Evolutionary conservation across 257 asterid species (phyloP), one percentile per base, ranked within the genome.

Genomic region (Craterostigma plantagineum): DNA sequence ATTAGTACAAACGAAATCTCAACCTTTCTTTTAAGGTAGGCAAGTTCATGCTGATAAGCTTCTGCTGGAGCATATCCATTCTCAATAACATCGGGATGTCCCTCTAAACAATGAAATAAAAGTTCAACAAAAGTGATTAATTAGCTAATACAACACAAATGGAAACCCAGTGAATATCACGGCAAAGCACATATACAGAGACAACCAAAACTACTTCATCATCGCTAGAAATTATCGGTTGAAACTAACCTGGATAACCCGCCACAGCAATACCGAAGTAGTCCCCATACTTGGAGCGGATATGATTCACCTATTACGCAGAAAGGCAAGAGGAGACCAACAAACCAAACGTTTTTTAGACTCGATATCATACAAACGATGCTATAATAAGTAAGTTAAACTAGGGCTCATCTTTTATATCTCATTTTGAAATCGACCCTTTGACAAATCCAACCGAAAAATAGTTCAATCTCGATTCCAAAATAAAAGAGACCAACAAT

Each of bases 261-360:
- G 95, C 93, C 60, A 87, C 95, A 10, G 95, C 79, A 42, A 87
- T 76, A 58, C 98, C 98, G 65, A 87, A 87, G 69, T 79, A 87
- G 51, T 87, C 91, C 1, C 75, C 83, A 42, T 87, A 83, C 15
- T 71, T 51, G 33, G 87, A 48, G 33, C 92, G 67, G 35, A 87
- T 82, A 58, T 87, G 98, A 69, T 67, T 72, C 65, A 87, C 98
- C 98, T 87, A 70, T 62, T n/a, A n/a, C n/a, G n/a, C n/a, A 52
- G 52, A 53, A 44, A 45, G 42, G 44, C 56, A 39, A 35, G 34
- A 37, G 46, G 49, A 48, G 33, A 10, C 42, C 38, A 34, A 49
- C 41, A 49, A 43, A n/a, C n/a, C n/a, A 23, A 23, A 23, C 30
- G 30, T 23, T 23, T 23, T n/a, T 23, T 23, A 23, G 30, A 23